These are phyloP conservation scores for Ceriops zippeliana DNA, from an alignment of 345 rosid species.

Conservation along the genomic window DNA sequence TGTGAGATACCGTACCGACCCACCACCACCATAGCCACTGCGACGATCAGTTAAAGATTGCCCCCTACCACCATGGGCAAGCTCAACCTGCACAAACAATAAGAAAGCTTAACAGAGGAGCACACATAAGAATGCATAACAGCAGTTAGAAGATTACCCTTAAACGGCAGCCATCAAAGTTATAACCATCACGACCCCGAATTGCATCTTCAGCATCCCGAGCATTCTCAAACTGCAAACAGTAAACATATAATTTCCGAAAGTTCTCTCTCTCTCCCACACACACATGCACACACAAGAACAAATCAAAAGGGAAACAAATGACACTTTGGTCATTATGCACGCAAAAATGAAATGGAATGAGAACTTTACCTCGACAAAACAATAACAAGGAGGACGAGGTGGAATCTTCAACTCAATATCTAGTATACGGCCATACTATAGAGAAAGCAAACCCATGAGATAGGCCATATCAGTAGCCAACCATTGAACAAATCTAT, in stretches of 20 bases:
- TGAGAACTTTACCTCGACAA: slow-evolving; percentile 70
- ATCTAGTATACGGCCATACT: slow-evolving; percentile 90
- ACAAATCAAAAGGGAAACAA: too few relatives aligned
- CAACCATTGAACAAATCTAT: not conserved
- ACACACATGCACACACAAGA: not conserved
- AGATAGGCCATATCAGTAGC: not conserved
- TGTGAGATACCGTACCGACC: slow-evolving; percentile 45
- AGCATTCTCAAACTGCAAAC: slow-evolving; percentile 43
- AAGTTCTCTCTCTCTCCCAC: not conserved
- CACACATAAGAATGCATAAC: not conserved
- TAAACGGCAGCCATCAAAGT: slow-evolving; percentile 52
- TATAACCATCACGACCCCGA: slow-evolving; percentile 58
- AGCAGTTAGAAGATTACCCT: slow-evolving; percentile 30
- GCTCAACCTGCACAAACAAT: slow-evolving; percentile 67
- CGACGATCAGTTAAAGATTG: slow-evolving; percentile 34
- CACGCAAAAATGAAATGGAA: not conserved
- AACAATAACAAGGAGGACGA: slow-evolving; percentile 92
- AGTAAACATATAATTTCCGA: not conserved
- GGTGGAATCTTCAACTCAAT: slow-evolving; percentile 94
- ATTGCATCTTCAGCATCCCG: slow-evolving; percentile 62
- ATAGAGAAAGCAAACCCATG: slow-evolving; percentile 1
- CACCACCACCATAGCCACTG: slow-evolving; percentile 31
- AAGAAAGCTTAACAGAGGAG: not conserved
- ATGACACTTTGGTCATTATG: not conserved
- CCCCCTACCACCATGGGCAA: slow-evolving; percentile 97